Evolutionary conservation across 176 grass and related monocot genomes (phyloP).

Genomic region (Alopecurus myosuroides): DNA sequence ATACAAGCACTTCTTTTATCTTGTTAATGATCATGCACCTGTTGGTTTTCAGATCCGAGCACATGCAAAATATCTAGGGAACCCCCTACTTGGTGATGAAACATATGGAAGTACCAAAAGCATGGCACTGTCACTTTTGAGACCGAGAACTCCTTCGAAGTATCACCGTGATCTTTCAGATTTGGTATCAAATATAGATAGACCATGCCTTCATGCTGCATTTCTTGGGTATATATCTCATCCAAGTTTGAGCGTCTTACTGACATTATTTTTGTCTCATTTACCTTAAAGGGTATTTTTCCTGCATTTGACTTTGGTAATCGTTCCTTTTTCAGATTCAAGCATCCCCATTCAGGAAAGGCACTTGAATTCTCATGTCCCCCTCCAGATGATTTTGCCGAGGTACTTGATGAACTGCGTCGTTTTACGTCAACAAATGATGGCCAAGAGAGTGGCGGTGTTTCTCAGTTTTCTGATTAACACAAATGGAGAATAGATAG

Average conservation of each 20-base stretch:
- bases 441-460: background rate
- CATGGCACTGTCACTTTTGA: constrained; percentile 69
- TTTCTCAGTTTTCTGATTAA: background rate
- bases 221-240: constrained; percentile 72
- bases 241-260: background rate
- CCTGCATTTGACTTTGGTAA: background rate
- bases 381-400: constrained; percentile 70
- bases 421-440: constrained; percentile 5
- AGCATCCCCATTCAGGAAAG: constrained; percentile 71
- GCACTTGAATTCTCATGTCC: constrained; percentile 59
- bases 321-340: constrained; percentile 51
- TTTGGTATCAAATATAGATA: constrained; percentile 67
- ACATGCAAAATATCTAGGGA: constrained; percentile 81
- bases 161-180: constrained; percentile 40
- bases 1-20: background rate
- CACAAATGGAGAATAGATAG: background rate
- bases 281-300: background rate
- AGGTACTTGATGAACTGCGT: constrained; percentile 45
- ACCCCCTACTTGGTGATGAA: constrained; percentile 82
- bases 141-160: constrained; percentile 43
- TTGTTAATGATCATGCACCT: background rate
- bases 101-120: constrained; percentile 86
- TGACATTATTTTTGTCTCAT: background rate
- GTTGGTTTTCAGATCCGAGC: constrained; percentile 59
- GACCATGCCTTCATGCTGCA: constrained; percentile 83